Evolutionary conservation across 345 rosid genomes (phyloP).

Genomic region (Eucalyptus urophylla): DNA sequence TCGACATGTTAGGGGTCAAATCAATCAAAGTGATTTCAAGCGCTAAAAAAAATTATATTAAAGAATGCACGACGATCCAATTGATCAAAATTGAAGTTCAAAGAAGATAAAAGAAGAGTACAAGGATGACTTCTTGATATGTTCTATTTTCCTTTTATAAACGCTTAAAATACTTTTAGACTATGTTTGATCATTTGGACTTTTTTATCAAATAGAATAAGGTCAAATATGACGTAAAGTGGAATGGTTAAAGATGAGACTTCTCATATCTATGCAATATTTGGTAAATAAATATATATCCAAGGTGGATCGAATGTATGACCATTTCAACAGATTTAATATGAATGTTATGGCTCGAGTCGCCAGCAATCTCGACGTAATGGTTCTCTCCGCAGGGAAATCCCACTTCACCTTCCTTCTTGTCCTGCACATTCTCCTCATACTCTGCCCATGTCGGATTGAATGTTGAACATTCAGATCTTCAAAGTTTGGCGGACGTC

Average conservation of each 20-base stretch:
- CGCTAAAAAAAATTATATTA: not conserved
- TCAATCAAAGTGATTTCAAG: not conserved
- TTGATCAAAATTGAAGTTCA: not conserved
- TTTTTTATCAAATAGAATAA: not conserved
- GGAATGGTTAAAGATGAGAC: not conserved
- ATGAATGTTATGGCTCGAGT: not conserved
- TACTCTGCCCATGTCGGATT: not conserved
- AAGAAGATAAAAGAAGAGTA: not conserved
- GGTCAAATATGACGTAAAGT: not conserved
- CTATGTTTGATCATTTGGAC: not conserved
- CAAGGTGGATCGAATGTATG: not conserved
- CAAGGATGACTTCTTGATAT: not conserved
- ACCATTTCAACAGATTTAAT: not conserved
- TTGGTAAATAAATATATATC: not conserved
- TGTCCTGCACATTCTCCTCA: not conserved
- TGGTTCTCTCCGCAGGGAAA: not conserved
- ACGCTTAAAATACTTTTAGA: rapidly evolving
- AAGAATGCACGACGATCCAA: not conserved
- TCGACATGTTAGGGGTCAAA: not conserved
- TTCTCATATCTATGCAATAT: not conserved
- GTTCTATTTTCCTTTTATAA: not conserved
- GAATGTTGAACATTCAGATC: not conserved
- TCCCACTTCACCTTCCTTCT: not conserved
- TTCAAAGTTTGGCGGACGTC: not conserved
- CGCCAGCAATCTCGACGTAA: not conserved